Evolutionary conservation across 441 rosid genomes (phyloP).

Genomic region (Arabidopsis hybrid): DNA sequence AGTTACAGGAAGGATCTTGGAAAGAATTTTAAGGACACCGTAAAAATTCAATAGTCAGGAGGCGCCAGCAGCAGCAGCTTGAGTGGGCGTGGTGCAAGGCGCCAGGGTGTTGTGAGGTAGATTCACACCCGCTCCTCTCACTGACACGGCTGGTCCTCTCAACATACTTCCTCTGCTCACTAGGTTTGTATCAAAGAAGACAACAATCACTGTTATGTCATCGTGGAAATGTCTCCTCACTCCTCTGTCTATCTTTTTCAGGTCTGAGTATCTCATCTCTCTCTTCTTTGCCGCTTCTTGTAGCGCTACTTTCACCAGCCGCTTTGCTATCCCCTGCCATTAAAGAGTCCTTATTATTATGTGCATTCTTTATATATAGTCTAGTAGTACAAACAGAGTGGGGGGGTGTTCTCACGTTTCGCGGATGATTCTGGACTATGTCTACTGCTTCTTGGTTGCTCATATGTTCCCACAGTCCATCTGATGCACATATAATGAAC

Average conservation of each 20-base stretch:
- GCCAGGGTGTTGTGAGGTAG: conserved; percentile 53
- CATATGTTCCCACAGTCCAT: conserved; percentile 98
- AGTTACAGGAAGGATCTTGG: conserved; percentile 30
- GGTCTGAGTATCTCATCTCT: conserved; percentile 97
- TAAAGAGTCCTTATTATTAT: background rate
- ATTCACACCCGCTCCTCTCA: conserved; percentile 78
- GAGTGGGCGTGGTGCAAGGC: conserved; percentile 59
- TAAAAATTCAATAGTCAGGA: conserved; percentile 26
- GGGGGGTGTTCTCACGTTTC: conserved; percentile 48
- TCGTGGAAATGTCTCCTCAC: conserved; percentile 97
- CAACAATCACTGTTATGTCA: conserved; percentile 86
- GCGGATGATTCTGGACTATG: conserved; percentile 75
- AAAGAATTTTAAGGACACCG: conserved; percentile 25
- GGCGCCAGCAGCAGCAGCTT: conserved; percentile 48
- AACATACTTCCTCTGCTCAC: conserved; percentile 58
- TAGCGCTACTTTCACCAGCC: conserved; percentile 87
- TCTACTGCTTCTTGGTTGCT: conserved; percentile 98
- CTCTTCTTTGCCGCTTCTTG: conserved; percentile 92
- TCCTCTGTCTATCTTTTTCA: conserved; percentile 95
- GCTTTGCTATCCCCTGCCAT: conserved; percentile 87
- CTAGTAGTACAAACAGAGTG: too few species aligned
- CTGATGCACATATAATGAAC: conserved; percentile 89
- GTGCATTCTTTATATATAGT: background rate
- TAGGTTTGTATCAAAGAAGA: conserved; percentile 79
- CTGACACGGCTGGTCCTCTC: conserved; percentile 57